phyloP scores from a whole-genome alignment of 257 asterid genomes.

The Jaltomata sinuosa region DNA sequence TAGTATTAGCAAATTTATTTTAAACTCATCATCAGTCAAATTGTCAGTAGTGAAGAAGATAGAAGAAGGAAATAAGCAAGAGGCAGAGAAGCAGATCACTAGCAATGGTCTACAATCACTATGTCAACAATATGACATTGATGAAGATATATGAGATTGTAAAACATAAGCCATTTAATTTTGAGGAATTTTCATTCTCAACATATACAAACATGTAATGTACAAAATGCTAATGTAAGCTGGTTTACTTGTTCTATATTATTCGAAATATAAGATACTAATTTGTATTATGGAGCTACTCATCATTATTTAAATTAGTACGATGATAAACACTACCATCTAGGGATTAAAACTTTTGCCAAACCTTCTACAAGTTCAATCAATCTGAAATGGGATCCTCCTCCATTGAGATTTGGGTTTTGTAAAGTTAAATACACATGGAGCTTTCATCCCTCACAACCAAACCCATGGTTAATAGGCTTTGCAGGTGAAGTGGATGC shows the following conservation, averaged over 20 bases:
- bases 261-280: neutral
- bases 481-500: too few species aligned
- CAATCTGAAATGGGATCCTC: too few species aligned
- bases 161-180: neutral
- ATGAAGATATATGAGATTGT: slow-evolving; percentile 20
- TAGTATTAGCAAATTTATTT: neutral
- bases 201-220: neutral
- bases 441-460: too few species aligned
- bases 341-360: too few species aligned
- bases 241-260: neutral
- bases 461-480: too few species aligned
- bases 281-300: neutral
- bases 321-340: neutral
- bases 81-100: neutral
- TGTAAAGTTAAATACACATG: too few species aligned
- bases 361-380: too few species aligned
- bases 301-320: neutral
- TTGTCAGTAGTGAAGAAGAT: slow-evolving; percentile 42
- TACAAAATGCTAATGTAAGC: neutral
- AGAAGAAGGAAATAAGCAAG: slow-evolving; percentile 8
- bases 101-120: slow-evolving; percentile 34
- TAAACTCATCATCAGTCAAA: slow-evolving; percentile 21
- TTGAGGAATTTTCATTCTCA: neutral
- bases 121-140: slow-evolving; percentile 47
- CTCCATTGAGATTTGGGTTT: too few species aligned